These are phyloP conservation scores for Paecilomyces sp. DNA, from an alignment of 2,329 filamentous ascomycete species.

Conservation along the genomic window DNA sequence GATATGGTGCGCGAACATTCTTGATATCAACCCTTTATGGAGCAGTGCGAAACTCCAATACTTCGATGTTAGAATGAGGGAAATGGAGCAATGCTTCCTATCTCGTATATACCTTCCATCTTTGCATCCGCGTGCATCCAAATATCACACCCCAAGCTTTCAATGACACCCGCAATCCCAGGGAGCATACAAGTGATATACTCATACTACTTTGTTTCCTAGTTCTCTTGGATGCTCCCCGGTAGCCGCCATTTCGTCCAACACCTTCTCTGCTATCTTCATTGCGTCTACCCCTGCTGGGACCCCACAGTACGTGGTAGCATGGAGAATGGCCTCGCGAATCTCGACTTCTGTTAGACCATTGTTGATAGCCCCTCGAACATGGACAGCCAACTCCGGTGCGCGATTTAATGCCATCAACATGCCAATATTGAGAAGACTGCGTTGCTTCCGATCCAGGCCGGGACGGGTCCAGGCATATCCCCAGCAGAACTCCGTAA, in stretches of 20 bases:
- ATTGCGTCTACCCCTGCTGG: slow-evolving; percentile 38
- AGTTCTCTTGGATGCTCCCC: slow-evolving; percentile 12
- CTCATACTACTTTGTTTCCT: slow-evolving; percentile 13
- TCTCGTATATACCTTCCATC: no score
- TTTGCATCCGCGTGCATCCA: no score
- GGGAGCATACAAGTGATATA: no score
- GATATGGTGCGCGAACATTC: no score
- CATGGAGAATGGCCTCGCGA: slow-evolving; percentile 31
- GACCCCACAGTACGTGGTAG: slow-evolving; percentile 35
- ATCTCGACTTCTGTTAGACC: slow-evolving; percentile 53
- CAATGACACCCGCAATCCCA: no score
- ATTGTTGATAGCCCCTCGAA: slow-evolving; percentile 53
- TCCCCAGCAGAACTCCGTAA: slow-evolving; percentile 1
- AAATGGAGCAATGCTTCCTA: no score
- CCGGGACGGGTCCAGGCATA: background rate
- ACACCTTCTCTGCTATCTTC: slow-evolving; percentile 21
- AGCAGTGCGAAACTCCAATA: no score
- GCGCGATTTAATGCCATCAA: slow-evolving; percentile 51
- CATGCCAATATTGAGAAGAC: slow-evolving; percentile 46
- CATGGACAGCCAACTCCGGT: slow-evolving; percentile 52
- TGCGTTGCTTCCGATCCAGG: background rate
- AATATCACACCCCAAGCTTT: no score
- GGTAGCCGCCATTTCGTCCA: slow-evolving; percentile 19
- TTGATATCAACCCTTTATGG: no score
- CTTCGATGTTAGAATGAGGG: no score